Conservation (phyloP, 192 early-diverging fungal species). For the Cetraspora pellucida region DNA sequence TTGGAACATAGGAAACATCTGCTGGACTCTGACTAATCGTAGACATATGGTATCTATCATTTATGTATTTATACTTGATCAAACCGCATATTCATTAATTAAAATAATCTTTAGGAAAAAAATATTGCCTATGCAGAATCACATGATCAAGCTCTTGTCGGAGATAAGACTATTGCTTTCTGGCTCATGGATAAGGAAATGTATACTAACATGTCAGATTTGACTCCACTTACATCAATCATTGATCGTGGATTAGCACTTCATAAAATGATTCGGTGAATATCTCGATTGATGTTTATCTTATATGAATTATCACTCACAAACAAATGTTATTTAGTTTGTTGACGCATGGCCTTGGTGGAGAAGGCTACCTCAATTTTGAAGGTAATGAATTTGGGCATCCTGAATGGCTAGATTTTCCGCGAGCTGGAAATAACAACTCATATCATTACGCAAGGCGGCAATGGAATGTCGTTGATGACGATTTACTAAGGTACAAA, state of each 20-base stretch:
- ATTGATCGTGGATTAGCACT: conserved; percentile 93
- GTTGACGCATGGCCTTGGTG: conserved; percentile 86
- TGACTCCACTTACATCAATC: conserved; percentile 77
- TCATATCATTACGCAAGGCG: conserved; percentile 93
- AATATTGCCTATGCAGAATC: conserved; percentile 94
- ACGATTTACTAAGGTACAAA: conserved; percentile 86
- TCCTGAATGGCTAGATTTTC: conserved; percentile 99
- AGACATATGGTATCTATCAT: conserved; percentile 65
- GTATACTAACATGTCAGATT: conserved; percentile 93
- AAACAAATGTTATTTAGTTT: conserved; percentile 52
- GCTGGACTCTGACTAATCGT: conserved; percentile 87
- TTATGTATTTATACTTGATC: not conserved
- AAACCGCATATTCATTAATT: not conserved
- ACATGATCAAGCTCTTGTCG: conserved; percentile 97
- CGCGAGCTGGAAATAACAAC: conserved; percentile 86
- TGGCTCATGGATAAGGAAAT: conserved; percentile 99
- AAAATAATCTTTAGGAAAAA: conserved; percentile 66
- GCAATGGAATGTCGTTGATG: conserved; percentile 94
- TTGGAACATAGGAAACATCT: conserved; percentile 88
- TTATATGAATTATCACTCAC: not conserved
- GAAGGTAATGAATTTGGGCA: conserved; percentile 99
- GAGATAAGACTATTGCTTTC: conserved; percentile 98
- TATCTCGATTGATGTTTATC: not conserved
- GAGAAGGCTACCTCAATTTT: conserved; percentile 96
- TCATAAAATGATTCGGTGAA: conserved; percentile 93